phyloP scores from a whole-genome alignment of 2,329 filamentous ascomycete genomes.

The Boeremia lycopersici region DNA sequence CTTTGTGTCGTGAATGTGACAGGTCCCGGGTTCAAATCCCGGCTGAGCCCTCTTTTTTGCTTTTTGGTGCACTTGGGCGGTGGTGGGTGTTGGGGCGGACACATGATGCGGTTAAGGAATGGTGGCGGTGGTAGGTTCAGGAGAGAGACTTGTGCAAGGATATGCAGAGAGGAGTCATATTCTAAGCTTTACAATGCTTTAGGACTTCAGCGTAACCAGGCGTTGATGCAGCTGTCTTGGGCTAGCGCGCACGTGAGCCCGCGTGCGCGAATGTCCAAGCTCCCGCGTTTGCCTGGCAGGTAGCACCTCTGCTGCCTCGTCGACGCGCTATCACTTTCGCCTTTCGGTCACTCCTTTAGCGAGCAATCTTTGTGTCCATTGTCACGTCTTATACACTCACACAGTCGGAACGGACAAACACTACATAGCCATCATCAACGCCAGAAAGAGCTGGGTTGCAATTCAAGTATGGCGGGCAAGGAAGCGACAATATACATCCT shows the following conservation, averaged over 20 bases:
- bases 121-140: not conserved
- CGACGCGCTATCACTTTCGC: slow-evolving; percentile 3
- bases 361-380: not conserved
- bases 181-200: not conserved
- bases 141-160: not conserved
- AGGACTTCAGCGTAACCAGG: not conserved
- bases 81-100: not conserved
- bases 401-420: not conserved
- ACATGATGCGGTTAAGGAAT: not conserved
- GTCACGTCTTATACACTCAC: not conserved
- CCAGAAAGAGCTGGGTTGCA: slow-evolving; percentile 10
- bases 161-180: not conserved
- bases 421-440: not conserved
- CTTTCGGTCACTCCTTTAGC: not conserved
- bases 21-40: slow-evolving; percentile 20
- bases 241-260: slow-evolving; percentile 11
- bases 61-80: not conserved
- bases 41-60: slow-evolving; percentile 12
- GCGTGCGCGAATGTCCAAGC: slow-evolving; percentile 22
- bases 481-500: slow-evolving; percentile 92
- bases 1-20: slow-evolving; percentile 8
- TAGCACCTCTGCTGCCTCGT: slow-evolving; percentile 5
- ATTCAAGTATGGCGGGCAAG: slow-evolving; percentile 79
- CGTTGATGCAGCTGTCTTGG: not conserved
- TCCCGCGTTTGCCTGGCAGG: slow-evolving; percentile 37